Conservation (phyloP, 1,284 basidiomycete genomes). For the Apiotrichum siamense region DNA sequence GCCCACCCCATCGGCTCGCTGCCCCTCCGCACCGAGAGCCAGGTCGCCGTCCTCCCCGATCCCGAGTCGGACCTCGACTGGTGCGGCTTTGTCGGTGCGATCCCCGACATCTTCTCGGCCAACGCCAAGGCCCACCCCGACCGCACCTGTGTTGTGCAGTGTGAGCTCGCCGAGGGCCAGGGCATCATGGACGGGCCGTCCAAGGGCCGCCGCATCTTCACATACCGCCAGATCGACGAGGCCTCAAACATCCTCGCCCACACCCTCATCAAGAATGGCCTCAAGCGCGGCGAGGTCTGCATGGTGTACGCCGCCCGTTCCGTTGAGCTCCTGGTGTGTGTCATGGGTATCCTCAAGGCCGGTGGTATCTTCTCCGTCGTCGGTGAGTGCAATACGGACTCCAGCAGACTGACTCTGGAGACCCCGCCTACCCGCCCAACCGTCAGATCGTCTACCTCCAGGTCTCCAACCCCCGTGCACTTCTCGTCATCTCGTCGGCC, state of each 20-base stretch:
- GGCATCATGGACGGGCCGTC: slow-evolving; percentile 44
- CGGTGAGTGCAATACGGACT: slow-evolving; percentile 52
- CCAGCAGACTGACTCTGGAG: slow-evolving; percentile 48
- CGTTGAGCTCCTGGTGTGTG: slow-evolving; percentile 93
- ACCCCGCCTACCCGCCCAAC: slow-evolving; percentile 93
- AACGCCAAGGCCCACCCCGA: slow-evolving; percentile 75
- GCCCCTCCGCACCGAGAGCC: slow-evolving; percentile 68
- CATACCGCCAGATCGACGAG: slow-evolving; percentile 73
- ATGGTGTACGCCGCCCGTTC: slow-evolving; percentile 98
- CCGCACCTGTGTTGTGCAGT: slow-evolving; percentile 75
- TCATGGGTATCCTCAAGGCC: slow-evolving; percentile 94
- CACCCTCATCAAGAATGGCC: slow-evolving; percentile 74
- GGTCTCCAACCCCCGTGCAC: slow-evolving; percentile 87
- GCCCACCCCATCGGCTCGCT: slow-evolving; percentile 62
- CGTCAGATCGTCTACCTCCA: slow-evolving; percentile 93
- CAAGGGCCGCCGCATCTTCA: slow-evolving; percentile 55
- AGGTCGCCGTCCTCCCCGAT: slow-evolving; percentile 69
- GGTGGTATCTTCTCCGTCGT: slow-evolving; percentile 98
- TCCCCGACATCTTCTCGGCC: slow-evolving; percentile 83
- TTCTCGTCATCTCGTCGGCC: slow-evolving; percentile 87
- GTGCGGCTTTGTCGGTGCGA: slow-evolving; percentile 95
- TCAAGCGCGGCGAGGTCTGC: slow-evolving; percentile 91
- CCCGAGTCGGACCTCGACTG: slow-evolving; percentile 87
- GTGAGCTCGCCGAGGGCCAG: slow-evolving; percentile 51
- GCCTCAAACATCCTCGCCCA: slow-evolving; percentile 90